Conservation (phyloP, 441 rosid genomes). For the Populus hybrid region DNA sequence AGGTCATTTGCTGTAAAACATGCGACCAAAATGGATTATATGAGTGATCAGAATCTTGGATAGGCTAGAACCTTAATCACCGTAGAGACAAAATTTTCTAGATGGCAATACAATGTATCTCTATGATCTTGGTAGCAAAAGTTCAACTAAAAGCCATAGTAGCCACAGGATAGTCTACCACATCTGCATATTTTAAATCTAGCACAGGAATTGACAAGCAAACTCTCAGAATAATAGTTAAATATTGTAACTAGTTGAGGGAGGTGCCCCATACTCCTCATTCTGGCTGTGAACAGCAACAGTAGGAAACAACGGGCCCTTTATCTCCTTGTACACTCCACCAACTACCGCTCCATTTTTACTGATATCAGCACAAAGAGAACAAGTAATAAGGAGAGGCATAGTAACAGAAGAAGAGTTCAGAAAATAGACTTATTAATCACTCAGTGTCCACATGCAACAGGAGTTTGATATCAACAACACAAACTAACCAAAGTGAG, state of each 20-base stretch:
- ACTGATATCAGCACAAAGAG: conserved; percentile 40
- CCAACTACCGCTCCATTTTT: conserved; percentile 80
- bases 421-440: conserved; percentile 3
- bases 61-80: background rate
- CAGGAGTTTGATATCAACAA: conserved; percentile 1
- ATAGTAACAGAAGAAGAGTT: conserved; percentile 5
- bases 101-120: background rate
- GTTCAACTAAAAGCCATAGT: background rate
- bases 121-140: background rate
- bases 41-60: background rate
- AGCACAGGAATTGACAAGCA: background rate
- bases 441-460: background rate
- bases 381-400: conserved; percentile 5
- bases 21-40: background rate
- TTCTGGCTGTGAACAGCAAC: conserved; percentile 91
- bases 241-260: background rate
- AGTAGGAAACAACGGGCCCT: conserved; percentile 79
- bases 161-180: background rate
- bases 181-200: background rate
- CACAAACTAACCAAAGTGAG: background rate
- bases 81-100: background rate
- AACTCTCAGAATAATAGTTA: background rate
- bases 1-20: background rate
- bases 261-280: conserved; percentile 65
- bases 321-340: conserved; percentile 54